Base-by-base conservation (phyloP, 1,139 yeast species). In the Pichia sp. region DNA sequence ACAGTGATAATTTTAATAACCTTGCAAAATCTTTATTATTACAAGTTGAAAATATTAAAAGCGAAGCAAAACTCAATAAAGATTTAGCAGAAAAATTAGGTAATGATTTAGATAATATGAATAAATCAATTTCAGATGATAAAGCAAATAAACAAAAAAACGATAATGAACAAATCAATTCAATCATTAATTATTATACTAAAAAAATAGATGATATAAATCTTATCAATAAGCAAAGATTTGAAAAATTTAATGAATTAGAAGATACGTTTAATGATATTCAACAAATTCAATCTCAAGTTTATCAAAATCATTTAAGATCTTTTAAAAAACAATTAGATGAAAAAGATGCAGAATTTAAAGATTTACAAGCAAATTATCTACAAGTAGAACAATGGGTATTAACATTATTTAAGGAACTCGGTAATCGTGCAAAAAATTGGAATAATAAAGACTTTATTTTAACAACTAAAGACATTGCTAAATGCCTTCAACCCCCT, bases 361-460 rank as follows among this genome's bases (percentile, higher is more conserved):
- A 40, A 4, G 41, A 40, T 16, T n/a, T 36, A 3, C 30, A 22
- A 18, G 22, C 18, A 8, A 24, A 43, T 16, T 45, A 43, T 24
- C 11, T 11, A 20, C 38, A 29, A 15, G 28, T 45, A 14, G 37
- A 42, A 26, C 29, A 23, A 14, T 45, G 48, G 48, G 38, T 35
- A 7, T 29, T 45, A 6, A 27, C 45, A 5, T 11, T 45, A 8
- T 45, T 45, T 18, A 43, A 40, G 25, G 48, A 40, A 21, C 18
- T 45, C 11, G 41, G 45, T 7, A 35, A 42, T 6, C 28, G 41
- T 9, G 27, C 43, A 18, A 40, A 27, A 33, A 22, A 38, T 2
- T 40, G 43, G 43, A 31, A 23, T 11, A 35, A 42, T 18, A 10
- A 19, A 16, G 39, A 43, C 3, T 43, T 40, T 24, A n/a, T n/a